phyloP scores from a whole-genome alignment of 1,284 basidiomycete species.

The Ceratobasidium papillatum region DNA sequence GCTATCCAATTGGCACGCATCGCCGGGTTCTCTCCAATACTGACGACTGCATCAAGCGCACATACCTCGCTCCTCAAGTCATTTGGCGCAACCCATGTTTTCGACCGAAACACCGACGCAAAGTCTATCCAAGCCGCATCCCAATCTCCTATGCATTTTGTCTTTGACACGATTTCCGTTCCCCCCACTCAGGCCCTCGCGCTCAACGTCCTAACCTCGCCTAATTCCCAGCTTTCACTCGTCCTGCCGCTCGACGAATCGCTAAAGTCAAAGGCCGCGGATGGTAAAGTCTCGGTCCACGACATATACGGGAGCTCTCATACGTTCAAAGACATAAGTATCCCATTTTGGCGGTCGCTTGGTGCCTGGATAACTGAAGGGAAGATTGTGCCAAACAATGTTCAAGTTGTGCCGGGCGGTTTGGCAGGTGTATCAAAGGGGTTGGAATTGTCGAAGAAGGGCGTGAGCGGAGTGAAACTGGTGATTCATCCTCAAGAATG shows the following conservation, averaged over 20 bases:
- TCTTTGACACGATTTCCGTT: constrained; percentile 55
- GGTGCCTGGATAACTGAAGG: constrained; percentile 10
- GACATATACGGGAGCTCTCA: neutral
- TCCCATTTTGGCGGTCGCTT: constrained; percentile 13
- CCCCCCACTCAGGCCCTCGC: constrained; percentile 50
- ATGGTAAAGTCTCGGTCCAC: neutral
- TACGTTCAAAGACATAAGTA: constrained; percentile 12
- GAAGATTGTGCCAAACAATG: constrained; percentile 4
- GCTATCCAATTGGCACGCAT: constrained; percentile 45
- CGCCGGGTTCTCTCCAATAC: constrained; percentile 50
- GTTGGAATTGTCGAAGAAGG: neutral
- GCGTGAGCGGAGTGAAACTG: too few relatives aligned
- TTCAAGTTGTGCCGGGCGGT: neutral
- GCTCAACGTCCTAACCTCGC: constrained; percentile 45
- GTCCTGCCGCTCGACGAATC: neutral
- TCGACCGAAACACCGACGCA: too few relatives aligned
- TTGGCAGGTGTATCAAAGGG: constrained; percentile 15
- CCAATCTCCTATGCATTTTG: constrained; percentile 46
- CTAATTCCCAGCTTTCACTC: constrained; percentile 41
- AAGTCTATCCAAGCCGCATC: constrained; percentile 42
- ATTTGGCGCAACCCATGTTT: constrained; percentile 63
- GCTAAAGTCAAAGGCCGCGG: neutral
- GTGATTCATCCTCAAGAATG: too few relatives aligned
- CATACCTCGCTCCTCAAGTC: constrained; percentile 58
- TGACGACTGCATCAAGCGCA: constrained; percentile 56